Percentiles rank a stretch among this genome's conserved stretches.
Conservation (phyloP, 2,329 filamentous ascomycete genomes). For the Ceratocystiopsis sp. region DNA sequence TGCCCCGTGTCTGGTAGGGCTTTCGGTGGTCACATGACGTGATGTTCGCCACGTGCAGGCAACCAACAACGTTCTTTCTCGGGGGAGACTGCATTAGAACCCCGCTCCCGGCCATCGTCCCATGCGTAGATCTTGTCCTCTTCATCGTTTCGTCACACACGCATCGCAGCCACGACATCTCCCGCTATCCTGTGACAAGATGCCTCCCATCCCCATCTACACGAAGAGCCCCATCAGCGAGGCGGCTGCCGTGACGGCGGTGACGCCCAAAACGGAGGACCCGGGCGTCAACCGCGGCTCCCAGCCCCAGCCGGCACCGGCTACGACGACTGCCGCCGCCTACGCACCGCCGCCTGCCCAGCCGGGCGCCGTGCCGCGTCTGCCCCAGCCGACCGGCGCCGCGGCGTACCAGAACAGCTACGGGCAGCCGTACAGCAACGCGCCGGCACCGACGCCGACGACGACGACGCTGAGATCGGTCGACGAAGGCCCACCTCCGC, state of each 20-base stretch:
- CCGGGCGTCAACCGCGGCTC: too few relatives aligned
- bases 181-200: conserved; percentile 12
- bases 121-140: too few relatives aligned
- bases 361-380: conserved; percentile 27
- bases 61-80: too few relatives aligned
- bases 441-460: conserved; percentile 16
- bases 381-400: conserved; percentile 26
- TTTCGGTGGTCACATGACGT: too few relatives aligned
- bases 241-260: conserved; percentile 29
- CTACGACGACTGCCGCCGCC: conserved; percentile 8
- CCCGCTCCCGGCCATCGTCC: too few relatives aligned
- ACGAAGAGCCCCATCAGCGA: conserved; percentile 41
- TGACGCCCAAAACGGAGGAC: conserved; percentile 26
- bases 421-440: conserved; percentile 5
- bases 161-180: too few relatives aligned
- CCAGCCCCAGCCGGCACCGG: conserved; percentile 2
- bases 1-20: too few relatives aligned
- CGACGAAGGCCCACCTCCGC: conserved; percentile 28
- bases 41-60: too few relatives aligned
- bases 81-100: too few relatives aligned
- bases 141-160: too few relatives aligned
- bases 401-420: conserved; percentile 17
- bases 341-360: conserved; percentile 23
- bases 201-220: conserved; percentile 46
- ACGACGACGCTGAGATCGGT: conserved; percentile 14